Percentiles rank a stretch among this genome's conserved stretches.
phyloP scores from a whole-genome alignment of 257 asterid genomes.

The Solanum chiquidenum region DNA sequence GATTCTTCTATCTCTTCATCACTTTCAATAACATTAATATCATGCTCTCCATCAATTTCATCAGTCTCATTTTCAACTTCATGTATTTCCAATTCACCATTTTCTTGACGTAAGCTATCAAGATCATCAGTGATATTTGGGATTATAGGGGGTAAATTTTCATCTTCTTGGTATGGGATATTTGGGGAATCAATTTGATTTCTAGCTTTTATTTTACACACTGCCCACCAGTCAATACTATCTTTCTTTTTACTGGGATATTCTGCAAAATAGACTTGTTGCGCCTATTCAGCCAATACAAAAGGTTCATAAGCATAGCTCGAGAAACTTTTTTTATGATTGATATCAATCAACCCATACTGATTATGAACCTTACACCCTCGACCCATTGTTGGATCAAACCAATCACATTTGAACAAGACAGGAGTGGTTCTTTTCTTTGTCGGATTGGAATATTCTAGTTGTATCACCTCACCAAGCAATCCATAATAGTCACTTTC shows the following conservation, averaged over 20 bases:
- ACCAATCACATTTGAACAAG: not conserved
- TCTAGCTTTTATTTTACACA: not conserved
- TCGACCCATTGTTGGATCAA: not conserved
- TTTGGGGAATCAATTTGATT: not conserved
- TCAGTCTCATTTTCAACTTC: not conserved
- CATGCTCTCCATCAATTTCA: too few species aligned
- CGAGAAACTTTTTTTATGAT: not conserved
- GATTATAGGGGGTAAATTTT: too few species aligned
- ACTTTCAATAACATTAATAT: too few species aligned
- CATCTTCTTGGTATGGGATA: not conserved
- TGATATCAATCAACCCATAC: too few species aligned
- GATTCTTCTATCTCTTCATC: too few species aligned
- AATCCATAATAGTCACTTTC: not conserved
- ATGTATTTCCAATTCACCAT: not conserved
- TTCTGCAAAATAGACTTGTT: not conserved
- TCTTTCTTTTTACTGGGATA: not conserved
- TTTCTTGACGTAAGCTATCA: not conserved
- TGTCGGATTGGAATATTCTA: not conserved
- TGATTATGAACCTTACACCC: not conserved
- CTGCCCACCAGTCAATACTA: not conserved
- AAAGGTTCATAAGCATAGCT: not conserved
- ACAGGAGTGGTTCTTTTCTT: not conserved
- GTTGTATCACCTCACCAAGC: not conserved
- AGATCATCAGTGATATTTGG: not conserved
- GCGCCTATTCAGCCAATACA: not conserved